Conservation (phyloP, 495 filamentous ascomycete species). For the Viridothelium virens region DNA sequence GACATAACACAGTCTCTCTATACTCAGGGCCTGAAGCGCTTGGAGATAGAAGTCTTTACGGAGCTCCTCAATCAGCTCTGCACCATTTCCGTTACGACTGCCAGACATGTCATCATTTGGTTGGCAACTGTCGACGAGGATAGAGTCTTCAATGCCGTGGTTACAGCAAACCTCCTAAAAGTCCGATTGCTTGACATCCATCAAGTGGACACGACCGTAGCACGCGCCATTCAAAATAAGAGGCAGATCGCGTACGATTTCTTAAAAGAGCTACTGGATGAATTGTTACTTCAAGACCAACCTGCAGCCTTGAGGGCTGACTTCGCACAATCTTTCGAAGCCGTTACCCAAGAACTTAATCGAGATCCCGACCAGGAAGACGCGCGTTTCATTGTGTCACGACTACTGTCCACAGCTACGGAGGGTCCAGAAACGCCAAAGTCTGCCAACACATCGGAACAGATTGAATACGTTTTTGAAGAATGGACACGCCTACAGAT, state of each 20-base stretch:
- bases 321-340: slow-evolving; percentile 70
- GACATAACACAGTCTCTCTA: slow-evolving; percentile 41
- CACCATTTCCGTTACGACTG: slow-evolving; percentile 63
- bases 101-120: slow-evolving; percentile 65
- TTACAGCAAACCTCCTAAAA: slow-evolving; percentile 70
- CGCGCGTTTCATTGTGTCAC: slow-evolving; percentile 62
- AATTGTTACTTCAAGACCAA: slow-evolving; percentile 65
- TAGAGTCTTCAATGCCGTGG: slow-evolving; percentile 66
- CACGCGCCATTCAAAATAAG: slow-evolving; percentile 60
- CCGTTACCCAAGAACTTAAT: slow-evolving; percentile 70
- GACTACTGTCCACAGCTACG: slow-evolving; percentile 43
- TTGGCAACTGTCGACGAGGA: slow-evolving; percentile 63
- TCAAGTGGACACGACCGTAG: slow-evolving; percentile 68
- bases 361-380: slow-evolving; percentile 60
- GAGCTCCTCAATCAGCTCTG: slow-evolving; percentile 74
- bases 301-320: slow-evolving; percentile 73
- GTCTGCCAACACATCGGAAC: slow-evolving; percentile 50
- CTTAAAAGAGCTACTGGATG: slow-evolving; percentile 64
- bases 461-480: slow-evolving; percentile 87
- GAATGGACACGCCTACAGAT: slow-evolving; percentile 87
- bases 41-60: slow-evolving; percentile 77
- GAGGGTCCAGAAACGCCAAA: slow-evolving; percentile 30
- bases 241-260: slow-evolving; percentile 65
- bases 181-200: slow-evolving; percentile 66
- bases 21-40: slow-evolving; percentile 46